Conservation (phyloP, 495 filamentous ascomycete species). For the Hyaloscypha bicolor region DNA sequence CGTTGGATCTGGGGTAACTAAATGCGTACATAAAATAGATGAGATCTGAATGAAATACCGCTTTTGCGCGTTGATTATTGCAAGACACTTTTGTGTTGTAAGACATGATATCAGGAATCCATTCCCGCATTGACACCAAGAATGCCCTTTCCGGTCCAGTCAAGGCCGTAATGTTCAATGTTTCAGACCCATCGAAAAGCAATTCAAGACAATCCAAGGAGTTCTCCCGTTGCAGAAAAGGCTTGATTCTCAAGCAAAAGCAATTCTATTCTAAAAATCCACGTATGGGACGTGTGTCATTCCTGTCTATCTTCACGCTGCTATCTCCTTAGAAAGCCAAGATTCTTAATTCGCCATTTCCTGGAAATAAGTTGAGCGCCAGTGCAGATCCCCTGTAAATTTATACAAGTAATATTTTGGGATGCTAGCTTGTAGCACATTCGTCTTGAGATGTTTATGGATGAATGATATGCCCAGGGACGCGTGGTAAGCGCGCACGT, state of each 20-base stretch:
- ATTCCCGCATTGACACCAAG: too few relatives aligned
- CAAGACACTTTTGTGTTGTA: not conserved
- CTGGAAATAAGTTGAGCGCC: not conserved
- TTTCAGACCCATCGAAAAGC: not conserved
- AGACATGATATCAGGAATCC: not conserved
- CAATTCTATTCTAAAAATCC: not conserved
- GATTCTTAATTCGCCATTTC: not conserved
- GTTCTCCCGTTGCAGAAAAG: not conserved
- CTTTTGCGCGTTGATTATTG: not conserved
- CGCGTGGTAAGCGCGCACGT: conserved; percentile 4
- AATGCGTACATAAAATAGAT: not conserved
- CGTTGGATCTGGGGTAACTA: not conserved
- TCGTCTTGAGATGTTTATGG: not conserved
- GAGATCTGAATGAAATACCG: not conserved
- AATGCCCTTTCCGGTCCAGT: too few relatives aligned
- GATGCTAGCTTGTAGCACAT: not conserved
- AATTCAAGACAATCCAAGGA: not conserved
- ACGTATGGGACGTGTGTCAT: not conserved
- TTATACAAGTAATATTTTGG: not conserved
- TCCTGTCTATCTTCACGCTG: not conserved
- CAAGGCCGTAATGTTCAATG: not conserved
- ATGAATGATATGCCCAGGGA: conserved; percentile 2
- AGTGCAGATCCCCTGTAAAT: not conserved
- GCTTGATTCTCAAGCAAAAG: not conserved
- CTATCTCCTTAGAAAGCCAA: not conserved